Evolutionary conservation across 1,284 basidiomycete genomes (phyloP).

Genomic region (Apiotrichum siamense): DNA sequence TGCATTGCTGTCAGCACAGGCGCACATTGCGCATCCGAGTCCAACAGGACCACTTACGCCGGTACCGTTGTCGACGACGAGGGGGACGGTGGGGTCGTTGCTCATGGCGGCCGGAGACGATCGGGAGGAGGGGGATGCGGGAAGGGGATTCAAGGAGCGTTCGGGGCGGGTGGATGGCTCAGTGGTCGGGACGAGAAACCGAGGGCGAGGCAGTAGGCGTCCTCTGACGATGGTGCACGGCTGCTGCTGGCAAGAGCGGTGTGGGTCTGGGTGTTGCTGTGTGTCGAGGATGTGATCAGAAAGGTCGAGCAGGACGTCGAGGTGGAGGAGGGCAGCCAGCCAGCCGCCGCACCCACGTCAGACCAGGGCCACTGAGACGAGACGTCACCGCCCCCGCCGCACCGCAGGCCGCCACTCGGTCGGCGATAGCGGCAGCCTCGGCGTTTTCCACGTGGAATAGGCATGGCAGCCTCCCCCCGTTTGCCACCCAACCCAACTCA

Average conservation of each 20-base stretch:
- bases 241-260: too few relatives aligned
- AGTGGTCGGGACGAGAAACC: too few relatives aligned
- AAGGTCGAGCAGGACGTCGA: too few relatives aligned
- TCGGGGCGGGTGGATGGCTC: too few relatives aligned
- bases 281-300: too few relatives aligned
- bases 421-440: not conserved
- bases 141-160: too few relatives aligned
- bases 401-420: not conserved
- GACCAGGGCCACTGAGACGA: not conserved
- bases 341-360: not conserved
- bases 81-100: slow-evolving; percentile 50
- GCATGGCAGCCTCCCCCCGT: not conserved
- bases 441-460: not conserved
- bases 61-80: slow-evolving; percentile 96
- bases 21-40: not conserved
- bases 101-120: slow-evolving; percentile 11
- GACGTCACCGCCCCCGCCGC: not conserved
- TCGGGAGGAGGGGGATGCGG: not conserved
- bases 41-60: slow-evolving; percentile 60
- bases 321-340: too few relatives aligned
- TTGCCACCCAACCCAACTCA: too few relatives aligned
- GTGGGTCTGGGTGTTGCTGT: too few relatives aligned
- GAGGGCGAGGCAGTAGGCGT: too few relatives aligned
- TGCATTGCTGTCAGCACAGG: slow-evolving; percentile 38
- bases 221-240: too few relatives aligned